Evolutionary conservation across 2,329 filamentous ascomycete genomes (phyloP), one percentile per base, ranked within the genome.

Genomic region (Colletotrichum sansevieriae): DNA sequence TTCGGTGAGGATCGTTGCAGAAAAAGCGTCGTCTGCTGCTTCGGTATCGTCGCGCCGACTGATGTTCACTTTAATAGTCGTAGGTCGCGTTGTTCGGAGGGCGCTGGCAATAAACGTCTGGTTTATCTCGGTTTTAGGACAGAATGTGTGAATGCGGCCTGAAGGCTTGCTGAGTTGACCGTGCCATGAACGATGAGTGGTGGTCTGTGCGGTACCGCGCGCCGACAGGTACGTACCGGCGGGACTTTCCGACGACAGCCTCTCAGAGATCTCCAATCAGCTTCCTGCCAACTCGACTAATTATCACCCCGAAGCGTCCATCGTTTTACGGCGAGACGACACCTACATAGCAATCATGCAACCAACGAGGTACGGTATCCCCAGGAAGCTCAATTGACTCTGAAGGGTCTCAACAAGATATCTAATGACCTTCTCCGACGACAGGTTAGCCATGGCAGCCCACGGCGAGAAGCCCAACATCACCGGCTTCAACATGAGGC

Each of bases 401-500:
- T 5, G 11, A 6, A 9, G 18, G 6, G n/a, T 33, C 12, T 35
- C n/a, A 37, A 43, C 8, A 13, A 46, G 43, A 37, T 43, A 20
- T 29, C 65, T 47, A 8, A 68, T 18, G 25, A 33, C 8, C 12
- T 33, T 43, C 6, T 29, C 35, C 20, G 52, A 47, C 44, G 13
- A 25, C 63, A 85, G 83, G 80, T 82, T 88, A 80, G 82, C 86
- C 77, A 83, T 84, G 76, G 83, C 84, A 41, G 33, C 44, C 52
- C 67, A 66, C 77, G 81, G 82, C 77, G 80, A 81, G 75, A 87
- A 87, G 84, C 86, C 88, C 78, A 94, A 93, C 87, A 89, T 97
- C 82, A 98, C 95, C 76, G 95, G 95, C 83, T 98, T 98, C 87
- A 91, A 96, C 84, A 87, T 94, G 76, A 89, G 89, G 79, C 92